Conservation (phyloP, 2,329 filamentous ascomycete species). For the Xenosphaeropsis pyriputrescens region DNA sequence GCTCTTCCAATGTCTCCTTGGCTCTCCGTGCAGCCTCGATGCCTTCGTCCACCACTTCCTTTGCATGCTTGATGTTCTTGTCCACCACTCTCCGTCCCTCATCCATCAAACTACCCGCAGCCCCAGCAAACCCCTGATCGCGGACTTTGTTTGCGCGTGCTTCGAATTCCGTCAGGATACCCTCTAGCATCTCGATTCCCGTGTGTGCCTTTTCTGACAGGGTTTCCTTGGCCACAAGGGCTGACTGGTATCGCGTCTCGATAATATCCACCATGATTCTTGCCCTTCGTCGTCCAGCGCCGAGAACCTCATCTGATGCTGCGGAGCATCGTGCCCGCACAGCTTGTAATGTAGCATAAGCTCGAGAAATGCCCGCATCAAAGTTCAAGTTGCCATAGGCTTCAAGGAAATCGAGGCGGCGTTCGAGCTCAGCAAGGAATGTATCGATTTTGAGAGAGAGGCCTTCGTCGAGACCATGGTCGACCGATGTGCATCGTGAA, state of each 20-base stretch:
- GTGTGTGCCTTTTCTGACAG: conserved; percentile 85
- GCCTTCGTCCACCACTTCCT: conserved; percentile 65
- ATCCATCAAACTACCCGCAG: conserved; percentile 58
- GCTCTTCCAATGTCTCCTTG: conserved; percentile 68
- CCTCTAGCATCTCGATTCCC: conserved; percentile 75
- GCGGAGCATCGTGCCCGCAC: conserved; percentile 81
- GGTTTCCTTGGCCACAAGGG: conserved; percentile 69
- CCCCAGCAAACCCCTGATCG: conserved; percentile 60
- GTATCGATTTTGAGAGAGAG: conserved; percentile 44
- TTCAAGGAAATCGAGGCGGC: conserved; percentile 77
- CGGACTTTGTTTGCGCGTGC: conserved; percentile 64
- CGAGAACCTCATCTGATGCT: conserved; percentile 80
- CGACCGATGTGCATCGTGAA: conserved; percentile 37
- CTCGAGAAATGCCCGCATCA: conserved; percentile 70
- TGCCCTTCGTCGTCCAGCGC: conserved; percentile 68
- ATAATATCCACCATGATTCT: conserved; percentile 87
- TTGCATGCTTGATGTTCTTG: conserved; percentile 59
- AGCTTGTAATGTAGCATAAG: conserved; percentile 73
- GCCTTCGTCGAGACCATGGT: conserved; percentile 40
- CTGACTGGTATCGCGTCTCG: conserved; percentile 76
- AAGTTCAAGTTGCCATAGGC: conserved; percentile 71
- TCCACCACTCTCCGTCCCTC: conserved; percentile 71
- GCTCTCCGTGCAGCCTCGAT: conserved; percentile 73
- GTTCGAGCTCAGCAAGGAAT: conserved; percentile 75
- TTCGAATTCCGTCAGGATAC: conserved; percentile 77